These are phyloP conservation scores for Penicillium manginii DNA, from an alignment of 495 filamentous ascomycete species.

Conservation along the genomic window DNA sequence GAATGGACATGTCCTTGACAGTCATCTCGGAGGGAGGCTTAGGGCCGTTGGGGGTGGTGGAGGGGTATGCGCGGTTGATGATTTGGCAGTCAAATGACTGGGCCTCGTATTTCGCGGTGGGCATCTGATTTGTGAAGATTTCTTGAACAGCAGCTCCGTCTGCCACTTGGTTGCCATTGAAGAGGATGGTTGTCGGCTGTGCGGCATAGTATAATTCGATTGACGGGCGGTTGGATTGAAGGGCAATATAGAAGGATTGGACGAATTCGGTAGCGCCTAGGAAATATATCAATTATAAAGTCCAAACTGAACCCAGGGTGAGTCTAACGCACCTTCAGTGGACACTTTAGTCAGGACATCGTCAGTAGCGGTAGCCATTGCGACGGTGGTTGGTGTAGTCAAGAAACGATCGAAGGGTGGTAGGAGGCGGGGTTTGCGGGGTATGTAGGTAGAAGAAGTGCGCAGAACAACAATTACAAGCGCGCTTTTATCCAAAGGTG, in stretches of 20 bases:
- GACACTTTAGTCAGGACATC: constrained; percentile 53
- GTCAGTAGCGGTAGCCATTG: constrained; percentile 45
- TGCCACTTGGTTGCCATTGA: constrained; percentile 65
- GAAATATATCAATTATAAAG: not conserved
- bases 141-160: constrained; percentile 61
- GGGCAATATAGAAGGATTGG: constrained; percentile 56
- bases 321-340: constrained; percentile 45
- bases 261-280: constrained; percentile 58
- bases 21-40: constrained; percentile 40
- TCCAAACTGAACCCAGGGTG: not conserved
- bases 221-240: constrained; percentile 54
- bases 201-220: constrained; percentile 63
- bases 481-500: not conserved
- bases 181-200: constrained; percentile 58
- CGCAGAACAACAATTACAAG: not conserved
- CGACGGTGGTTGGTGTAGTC: constrained; percentile 6
- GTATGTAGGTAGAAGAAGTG: not conserved
- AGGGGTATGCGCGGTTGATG: constrained; percentile 66
- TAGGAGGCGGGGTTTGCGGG: not conserved
- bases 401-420: not conserved
- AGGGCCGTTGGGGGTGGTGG: constrained; percentile 37
- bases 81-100: constrained; percentile 73
- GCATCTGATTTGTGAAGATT: constrained; percentile 66
- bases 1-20: constrained; percentile 67
- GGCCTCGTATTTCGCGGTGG: constrained; percentile 62